Evolutionary conservation across 2,329 filamentous ascomycete species (phyloP), one percentile per base, ranked within the genome.

Genomic region (Diaporthe longicolla): DNA sequence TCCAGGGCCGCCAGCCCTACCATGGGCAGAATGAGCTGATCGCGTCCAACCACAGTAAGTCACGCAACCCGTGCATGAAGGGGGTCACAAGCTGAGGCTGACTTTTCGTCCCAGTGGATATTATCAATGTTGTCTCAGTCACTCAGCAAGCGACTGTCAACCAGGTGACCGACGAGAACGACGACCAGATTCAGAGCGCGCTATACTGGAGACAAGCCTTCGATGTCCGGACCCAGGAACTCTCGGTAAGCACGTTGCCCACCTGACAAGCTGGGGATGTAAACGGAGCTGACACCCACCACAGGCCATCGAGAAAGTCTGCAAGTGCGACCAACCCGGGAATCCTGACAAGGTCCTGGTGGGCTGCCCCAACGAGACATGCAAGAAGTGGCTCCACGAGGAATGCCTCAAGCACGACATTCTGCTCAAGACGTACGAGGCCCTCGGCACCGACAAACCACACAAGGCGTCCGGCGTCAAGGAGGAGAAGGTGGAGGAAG

Each of bases 51-150:
- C 90, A 94, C 77, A 94, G 89, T 91, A 84, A 78, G 74, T 75
- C 8, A n/a, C 61, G 35, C n/a, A 29, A 35, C 6, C 21, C 11
- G n/a, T 29, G 87, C 81, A 65, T 6, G 1, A 48, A 48, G 21
- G 17, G 15, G 54, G 26, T 59, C 21, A 40, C 52, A 48, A 21
- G 35, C 9, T 59, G 68, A 54, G 57, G 24, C 73, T 57, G 10
- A 29, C 54, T 66, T 40, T 19, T 37, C 24, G n/a, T 9, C 54
- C 52, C 76, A 90, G 89, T 94, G 92, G 92, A 93, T 73, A 89
- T 95, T 55, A 93, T 95, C 81, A 93, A 94, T 76, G 93, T 93
- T 6, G 88, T 91, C 79, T 91, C 91, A 70, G 91, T 94, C 21
- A 91, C 92, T 24, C 89, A 89, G 35, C 84, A 84, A 58, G 89